A percentile compares a stretch with the other conserved stretches of the same genome.
Conservation (phyloP, 176 grass and related monocot genomes). For the Juncus inflexus region DNA sequence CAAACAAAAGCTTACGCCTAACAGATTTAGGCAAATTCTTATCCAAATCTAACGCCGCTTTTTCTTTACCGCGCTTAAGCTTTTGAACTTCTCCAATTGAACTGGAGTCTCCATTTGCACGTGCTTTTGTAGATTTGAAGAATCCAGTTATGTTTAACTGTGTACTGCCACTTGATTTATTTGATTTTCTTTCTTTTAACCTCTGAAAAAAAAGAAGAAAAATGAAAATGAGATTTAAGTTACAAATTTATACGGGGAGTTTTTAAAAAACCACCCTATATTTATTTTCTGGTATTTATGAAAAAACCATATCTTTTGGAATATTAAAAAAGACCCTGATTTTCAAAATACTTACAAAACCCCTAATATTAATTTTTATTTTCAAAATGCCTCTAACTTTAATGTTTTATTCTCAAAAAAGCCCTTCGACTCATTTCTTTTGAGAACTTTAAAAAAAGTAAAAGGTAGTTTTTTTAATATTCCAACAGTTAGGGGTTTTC, state of each 20-base stretch:
- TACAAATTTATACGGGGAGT: conserved; percentile 8
- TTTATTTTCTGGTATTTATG: too few species aligned
- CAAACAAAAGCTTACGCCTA: conserved; percentile 58
- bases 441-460: too few species aligned
- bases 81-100: conserved; percentile 23
- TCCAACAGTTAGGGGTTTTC: too few species aligned
- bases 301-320: too few species aligned
- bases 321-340: too few species aligned
- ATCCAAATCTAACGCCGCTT: conserved; percentile 39
- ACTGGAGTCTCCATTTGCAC: conserved; percentile 9
- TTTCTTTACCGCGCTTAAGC: conserved; percentile 21
- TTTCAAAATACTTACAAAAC: too few species aligned
- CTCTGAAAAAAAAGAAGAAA: conserved; percentile 43
- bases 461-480: too few species aligned
- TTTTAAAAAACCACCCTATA: not conserved
- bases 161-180: conserved; percentile 28
- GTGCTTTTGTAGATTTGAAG: conserved; percentile 55
- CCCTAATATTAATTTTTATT: too few species aligned
- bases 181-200: conserved; percentile 61
- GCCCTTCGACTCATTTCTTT: too few species aligned
- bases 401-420: too few species aligned
- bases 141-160: conserved; percentile 85
- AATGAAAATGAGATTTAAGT: conserved; percentile 4
- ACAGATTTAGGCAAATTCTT: conserved; percentile 45
- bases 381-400: too few species aligned